Evolutionary conservation across 2,329 filamentous ascomycete genomes (phyloP), one percentile per base, ranked within the genome.

Genomic region (Cladosporium colombiae): DNA sequence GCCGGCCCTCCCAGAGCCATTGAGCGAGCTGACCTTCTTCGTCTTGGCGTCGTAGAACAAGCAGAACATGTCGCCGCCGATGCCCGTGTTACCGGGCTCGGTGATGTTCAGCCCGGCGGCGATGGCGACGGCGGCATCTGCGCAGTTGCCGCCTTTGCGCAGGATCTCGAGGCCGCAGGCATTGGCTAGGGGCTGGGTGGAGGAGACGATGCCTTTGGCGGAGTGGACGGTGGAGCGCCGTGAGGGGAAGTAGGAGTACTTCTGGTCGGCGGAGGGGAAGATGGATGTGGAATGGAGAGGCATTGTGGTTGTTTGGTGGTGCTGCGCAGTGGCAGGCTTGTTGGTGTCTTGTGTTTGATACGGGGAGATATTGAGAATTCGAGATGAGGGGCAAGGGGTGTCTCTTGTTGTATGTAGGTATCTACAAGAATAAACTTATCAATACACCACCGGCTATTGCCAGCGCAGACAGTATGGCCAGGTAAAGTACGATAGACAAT

Each of bases 51-150:
- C 87, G 81, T 94, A 98, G 83, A 88, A 97, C 40, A 98, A 86
- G 78, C 93, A 93, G 81, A 98, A 99, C 88, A 97, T 93, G 80
- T 99, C 95, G 68, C 95, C 95, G 65, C 95, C 95, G 67, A 99
- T 97, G 49, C 95, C 95, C 0, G 95, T 98, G 6, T 91, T 95
- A 66, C 89, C 88, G 8, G 95, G 95, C 76, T 99, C 95, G 0
- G 94, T 97, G 75, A 98, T 86, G 79, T 97, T 98, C 65, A 99
- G 83, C 5, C 89, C 93, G 35, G 95, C 95, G 53, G 95, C 94
- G 68, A 96, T 92, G 52, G 95, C 95, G 4, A 98, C 92, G 10
- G 95, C 94, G n/a, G 95, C 94, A 82, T 98, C 94, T 71, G 93
- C 95, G 68, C 92, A 93, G 81, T 98, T 99, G 63, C 95, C 95